Conservation (phyloP, 192 early-diverging fungal species). For the Linderina pennispora region DNA sequence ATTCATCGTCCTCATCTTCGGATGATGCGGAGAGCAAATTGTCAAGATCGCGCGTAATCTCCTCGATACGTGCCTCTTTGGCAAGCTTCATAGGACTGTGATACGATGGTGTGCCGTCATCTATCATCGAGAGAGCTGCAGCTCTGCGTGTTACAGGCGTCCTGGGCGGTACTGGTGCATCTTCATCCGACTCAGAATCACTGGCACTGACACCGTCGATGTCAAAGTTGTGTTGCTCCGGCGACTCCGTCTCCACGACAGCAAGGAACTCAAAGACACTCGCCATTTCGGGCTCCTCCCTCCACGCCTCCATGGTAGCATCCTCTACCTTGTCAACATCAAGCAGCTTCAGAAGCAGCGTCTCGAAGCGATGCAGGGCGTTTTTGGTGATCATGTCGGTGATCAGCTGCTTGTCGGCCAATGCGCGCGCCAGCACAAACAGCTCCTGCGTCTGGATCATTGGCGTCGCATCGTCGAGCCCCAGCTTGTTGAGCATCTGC, state of each 20-base stretch:
- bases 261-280: slow-evolving; percentile 42
- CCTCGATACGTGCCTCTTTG: slow-evolving; percentile 27
- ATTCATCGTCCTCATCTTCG: slow-evolving; percentile 17
- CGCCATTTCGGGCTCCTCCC: slow-evolving; percentile 45
- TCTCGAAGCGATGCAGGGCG: slow-evolving; percentile 51
- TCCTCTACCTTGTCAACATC: slow-evolving; percentile 37
- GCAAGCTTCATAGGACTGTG: slow-evolving; percentile 35
- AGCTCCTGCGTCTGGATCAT: slow-evolving; percentile 34
- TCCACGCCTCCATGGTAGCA: slow-evolving; percentile 35
- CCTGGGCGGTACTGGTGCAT: too few species aligned
- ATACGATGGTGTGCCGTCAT: not conserved
- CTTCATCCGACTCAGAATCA: slow-evolving; percentile 18
- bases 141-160: too few species aligned
- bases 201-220: not conserved
- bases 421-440: slow-evolving; percentile 34
- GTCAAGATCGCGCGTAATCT: slow-evolving; percentile 43
- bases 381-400: slow-evolving; percentile 53
- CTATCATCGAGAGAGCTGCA: too few species aligned
- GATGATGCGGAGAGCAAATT: slow-evolving; percentile 32
- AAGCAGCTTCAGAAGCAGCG: slow-evolving; percentile 50
- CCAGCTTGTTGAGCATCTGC: slow-evolving; percentile 55
- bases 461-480: slow-evolving; percentile 33
- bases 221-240: not conserved
- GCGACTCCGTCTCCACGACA: slow-evolving; percentile 17
- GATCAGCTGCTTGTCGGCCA: slow-evolving; percentile 45